A percentile compares a stretch with the other conserved stretches of the same genome.
Evolutionary conservation across 768 basidiomycete genomes (phyloP).

Genomic region (Kwoniella shandongensis): DNA sequence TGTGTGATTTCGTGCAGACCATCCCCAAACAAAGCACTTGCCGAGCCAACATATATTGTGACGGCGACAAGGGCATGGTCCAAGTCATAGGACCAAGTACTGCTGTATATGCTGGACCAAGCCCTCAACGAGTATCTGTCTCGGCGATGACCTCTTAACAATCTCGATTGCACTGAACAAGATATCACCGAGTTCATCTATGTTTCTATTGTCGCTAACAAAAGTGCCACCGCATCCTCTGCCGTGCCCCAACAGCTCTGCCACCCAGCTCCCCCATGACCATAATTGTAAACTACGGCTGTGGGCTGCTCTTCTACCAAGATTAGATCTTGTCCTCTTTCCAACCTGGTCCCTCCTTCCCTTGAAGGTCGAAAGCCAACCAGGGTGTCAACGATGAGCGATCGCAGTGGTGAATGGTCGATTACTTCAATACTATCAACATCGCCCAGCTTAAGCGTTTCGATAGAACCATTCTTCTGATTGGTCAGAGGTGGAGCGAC

Average conservation of each 20-base stretch:
- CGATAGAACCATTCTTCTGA: not conserved
- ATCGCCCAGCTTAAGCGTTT: not conserved
- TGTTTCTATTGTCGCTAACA: not conserved
- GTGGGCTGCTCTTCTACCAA: conserved; percentile 7
- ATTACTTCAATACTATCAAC: not conserved
- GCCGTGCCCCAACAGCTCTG: conserved; percentile 53
- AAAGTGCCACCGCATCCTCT: conserved; percentile 30
- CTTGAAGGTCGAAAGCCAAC: conserved; percentile 51
- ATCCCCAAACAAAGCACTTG: too few relatives aligned
- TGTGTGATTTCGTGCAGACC: too few relatives aligned
- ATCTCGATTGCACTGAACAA: too few relatives aligned
- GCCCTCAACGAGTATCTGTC: too few relatives aligned
- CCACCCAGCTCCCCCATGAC: conserved; percentile 54
- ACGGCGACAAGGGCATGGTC: too few relatives aligned
- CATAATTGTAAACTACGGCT: conserved; percentile 51
- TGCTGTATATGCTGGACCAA: too few relatives aligned
- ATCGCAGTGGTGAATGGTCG: conserved; percentile 5
- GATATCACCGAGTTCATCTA: too few relatives aligned
- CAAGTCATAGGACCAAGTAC: too few relatives aligned
- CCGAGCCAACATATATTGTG: too few relatives aligned
- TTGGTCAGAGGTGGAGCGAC: conserved; percentile 7
- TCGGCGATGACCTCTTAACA: too few relatives aligned
- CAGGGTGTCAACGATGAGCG: conserved; percentile 23
- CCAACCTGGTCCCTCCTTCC: conserved; percentile 41
- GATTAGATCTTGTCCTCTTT: conserved; percentile 29